phyloP scores from a whole-genome alignment of 345 rosid species.

The Sisymbrium altissimum region DNA sequence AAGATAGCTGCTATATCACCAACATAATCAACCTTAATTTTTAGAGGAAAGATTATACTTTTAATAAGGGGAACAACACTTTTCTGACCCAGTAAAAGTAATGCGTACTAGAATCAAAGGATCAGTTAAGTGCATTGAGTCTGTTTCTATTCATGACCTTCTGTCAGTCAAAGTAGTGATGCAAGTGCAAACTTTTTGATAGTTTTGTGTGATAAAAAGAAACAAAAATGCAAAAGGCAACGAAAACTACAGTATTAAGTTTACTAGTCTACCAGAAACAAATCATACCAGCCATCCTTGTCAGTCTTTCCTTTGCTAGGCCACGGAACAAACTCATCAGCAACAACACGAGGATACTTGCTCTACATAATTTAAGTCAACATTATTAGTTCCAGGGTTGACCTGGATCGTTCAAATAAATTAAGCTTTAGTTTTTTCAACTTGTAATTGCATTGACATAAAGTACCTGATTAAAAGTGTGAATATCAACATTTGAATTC shows the following conservation, averaged over 20 bases:
- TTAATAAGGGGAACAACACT: not conserved
- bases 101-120: not conserved
- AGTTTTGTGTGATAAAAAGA: not conserved
- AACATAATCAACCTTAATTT: not conserved
- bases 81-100: not conserved
- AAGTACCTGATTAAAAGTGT: slow-evolving; percentile 91
- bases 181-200: not conserved
- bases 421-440: slow-evolving; percentile 28
- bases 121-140: not conserved
- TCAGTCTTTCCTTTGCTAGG: slow-evolving; percentile 83
- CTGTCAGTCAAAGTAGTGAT: not conserved
- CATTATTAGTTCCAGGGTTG: slow-evolving; percentile 24
- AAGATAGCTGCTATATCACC: not conserved
- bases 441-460: slow-evolving; percentile 23
- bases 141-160: not conserved
- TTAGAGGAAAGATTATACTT: not conserved
- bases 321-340: slow-evolving; percentile 68
- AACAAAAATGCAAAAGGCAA: not conserved
- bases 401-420: slow-evolving; percentile 24
- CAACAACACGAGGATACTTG: slow-evolving; percentile 87
- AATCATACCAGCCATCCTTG: slow-evolving; percentile 91
- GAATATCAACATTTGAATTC: slow-evolving; percentile 66
- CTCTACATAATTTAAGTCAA: slow-evolving; percentile 45
- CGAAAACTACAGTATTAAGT: not conserved
- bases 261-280: not conserved